Evolutionary conservation across 805 yeast species (phyloP).

Genomic region (Candida pini): DNA sequence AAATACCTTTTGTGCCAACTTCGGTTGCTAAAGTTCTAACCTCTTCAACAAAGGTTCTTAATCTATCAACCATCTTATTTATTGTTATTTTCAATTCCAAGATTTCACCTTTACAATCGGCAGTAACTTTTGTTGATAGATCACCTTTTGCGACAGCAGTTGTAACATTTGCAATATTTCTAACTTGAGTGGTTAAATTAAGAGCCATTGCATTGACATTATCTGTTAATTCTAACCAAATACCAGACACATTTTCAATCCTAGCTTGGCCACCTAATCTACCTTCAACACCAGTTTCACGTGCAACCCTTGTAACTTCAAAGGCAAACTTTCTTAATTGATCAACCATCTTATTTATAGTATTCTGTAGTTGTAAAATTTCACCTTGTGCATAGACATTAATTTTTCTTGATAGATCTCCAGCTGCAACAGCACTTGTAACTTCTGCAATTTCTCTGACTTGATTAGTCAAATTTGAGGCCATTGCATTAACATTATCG

Average conservation of each 20-base stretch:
- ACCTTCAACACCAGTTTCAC: slow-evolving; percentile 89
- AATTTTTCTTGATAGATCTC: slow-evolving; percentile 76
- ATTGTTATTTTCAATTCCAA: slow-evolving; percentile 76
- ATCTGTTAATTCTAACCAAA: slow-evolving; percentile 83
- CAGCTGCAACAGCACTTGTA: slow-evolving; percentile 82
- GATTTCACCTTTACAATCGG: slow-evolving; percentile 79
- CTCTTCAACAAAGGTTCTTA: slow-evolving; percentile 75
- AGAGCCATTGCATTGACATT: slow-evolving; percentile 88
- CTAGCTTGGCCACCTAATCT: slow-evolving; percentile 84
- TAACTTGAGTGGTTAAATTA: slow-evolving; percentile 80
- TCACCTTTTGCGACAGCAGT: slow-evolving; percentile 87
- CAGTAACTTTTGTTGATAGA: slow-evolving; percentile 73
- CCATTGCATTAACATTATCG: slow-evolving; percentile 85
- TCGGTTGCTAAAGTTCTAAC: slow-evolving; percentile 85
- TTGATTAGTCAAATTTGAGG: slow-evolving; percentile 78
- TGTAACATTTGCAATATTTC: slow-evolving; percentile 82
- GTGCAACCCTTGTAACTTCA: slow-evolving; percentile 80
- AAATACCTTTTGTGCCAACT: slow-evolving; percentile 76
- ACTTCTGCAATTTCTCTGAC: slow-evolving; percentile 88
- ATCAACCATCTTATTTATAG: slow-evolving; percentile 85
- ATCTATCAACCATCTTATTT: slow-evolving; percentile 84
- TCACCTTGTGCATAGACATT: slow-evolving; percentile 92
- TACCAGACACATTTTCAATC: slow-evolving; percentile 74
- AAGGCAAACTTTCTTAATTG: slow-evolving; percentile 78
- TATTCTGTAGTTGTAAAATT: slow-evolving; percentile 76